These are phyloP conservation scores for Amborella trichopoda DNA, from an alignment of 164 flowering plant species.

Conservation along the genomic window DNA sequence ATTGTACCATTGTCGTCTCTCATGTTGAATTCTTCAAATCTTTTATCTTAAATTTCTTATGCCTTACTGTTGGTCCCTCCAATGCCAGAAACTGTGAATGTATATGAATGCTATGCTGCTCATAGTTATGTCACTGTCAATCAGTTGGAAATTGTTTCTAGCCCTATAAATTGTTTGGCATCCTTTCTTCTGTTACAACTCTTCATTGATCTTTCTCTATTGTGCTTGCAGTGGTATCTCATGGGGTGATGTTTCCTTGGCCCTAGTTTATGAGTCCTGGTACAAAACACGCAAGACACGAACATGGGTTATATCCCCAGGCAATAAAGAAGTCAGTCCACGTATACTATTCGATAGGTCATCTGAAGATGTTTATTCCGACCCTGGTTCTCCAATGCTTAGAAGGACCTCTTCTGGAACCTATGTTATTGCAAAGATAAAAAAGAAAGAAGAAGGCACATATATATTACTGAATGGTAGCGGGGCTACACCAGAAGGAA, in stretches of 20 bases:
- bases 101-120: no score
- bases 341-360: constrained; percentile 92
- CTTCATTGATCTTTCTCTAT: neutral
- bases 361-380: constrained; percentile 96
- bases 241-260: constrained; percentile 94
- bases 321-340: constrained; percentile 42
- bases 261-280: constrained; percentile 94
- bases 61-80: no score
- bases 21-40: no score
- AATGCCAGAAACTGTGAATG: no score
- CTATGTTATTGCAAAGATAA: constrained; percentile 77
- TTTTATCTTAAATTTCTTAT: no score
- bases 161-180: neutral
- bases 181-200: neutral
- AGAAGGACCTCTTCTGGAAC: constrained; percentile 79
- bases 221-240: constrained; percentile 56
- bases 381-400: constrained; percentile 95
- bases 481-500: constrained; percentile 97
- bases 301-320: constrained; percentile 92
- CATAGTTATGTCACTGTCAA: no score
- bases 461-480: constrained; percentile 73
- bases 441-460: constrained; percentile 59
- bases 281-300: constrained; percentile 76
- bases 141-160: no score
- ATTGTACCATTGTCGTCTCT: no score